Evolutionary conservation across 352 stramenopile species (phyloP).

Genomic region (Phytopythium chamaehyphon): DNA sequence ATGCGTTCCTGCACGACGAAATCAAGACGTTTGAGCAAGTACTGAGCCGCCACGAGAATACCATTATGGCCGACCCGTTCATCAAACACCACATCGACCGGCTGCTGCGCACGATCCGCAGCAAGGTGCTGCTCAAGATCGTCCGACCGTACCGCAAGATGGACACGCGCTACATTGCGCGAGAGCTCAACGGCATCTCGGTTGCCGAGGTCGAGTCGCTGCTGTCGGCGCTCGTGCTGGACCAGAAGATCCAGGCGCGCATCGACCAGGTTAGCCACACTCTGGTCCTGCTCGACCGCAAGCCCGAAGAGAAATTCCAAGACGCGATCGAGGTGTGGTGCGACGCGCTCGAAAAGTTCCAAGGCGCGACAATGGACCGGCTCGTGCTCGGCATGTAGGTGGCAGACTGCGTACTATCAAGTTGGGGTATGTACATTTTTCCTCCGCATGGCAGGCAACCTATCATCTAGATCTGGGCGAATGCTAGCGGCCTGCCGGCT

Average conservation of each 20-base stretch:
- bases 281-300: constrained; percentile 63
- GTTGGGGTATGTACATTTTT: constrained; percentile 1
- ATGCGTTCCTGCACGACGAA: constrained; percentile 94
- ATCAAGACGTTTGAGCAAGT: constrained; percentile 94
- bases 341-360: constrained; percentile 65
- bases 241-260: constrained; percentile 88
- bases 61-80: constrained; percentile 95
- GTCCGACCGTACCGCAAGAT: constrained; percentile 94
- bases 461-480: neutral
- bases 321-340: constrained; percentile 58
- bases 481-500: no score
- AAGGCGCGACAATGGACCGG: constrained; percentile 59
- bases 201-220: constrained; percentile 91
- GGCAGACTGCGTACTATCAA: neutral
- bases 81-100: constrained; percentile 94
- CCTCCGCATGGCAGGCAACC: neutral
- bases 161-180: constrained; percentile 88
- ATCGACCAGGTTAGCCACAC: constrained; percentile 91
- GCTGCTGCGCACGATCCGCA: constrained; percentile 92
- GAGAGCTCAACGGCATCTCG: constrained; percentile 91
- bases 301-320: constrained; percentile 71
- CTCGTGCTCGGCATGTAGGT: constrained; percentile 37
- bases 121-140: constrained; percentile 92
- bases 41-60: constrained; percentile 75
- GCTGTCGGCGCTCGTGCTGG: constrained; percentile 89